These are phyloP conservation scores for Castanospermum australe DNA, from an alignment of 306 rosid species.

Conservation along the genomic window DNA sequence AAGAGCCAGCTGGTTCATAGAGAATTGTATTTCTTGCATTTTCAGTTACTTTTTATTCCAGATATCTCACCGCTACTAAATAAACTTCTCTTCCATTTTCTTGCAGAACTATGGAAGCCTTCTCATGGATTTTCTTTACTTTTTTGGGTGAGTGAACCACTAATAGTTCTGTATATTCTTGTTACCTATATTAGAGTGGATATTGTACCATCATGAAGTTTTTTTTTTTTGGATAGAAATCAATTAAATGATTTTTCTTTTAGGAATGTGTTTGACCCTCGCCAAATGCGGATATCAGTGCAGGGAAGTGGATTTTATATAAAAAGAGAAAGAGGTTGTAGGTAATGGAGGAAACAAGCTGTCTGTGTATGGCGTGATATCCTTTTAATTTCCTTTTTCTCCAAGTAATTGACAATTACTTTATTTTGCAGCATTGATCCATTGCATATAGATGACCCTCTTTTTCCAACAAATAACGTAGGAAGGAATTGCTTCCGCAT, in stretches of 20 bases:
- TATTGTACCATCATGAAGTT: neutral
- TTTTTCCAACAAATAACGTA: slow-evolving; percentile 84
- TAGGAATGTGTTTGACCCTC: slow-evolving; percentile 96
- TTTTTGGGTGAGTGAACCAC: slow-evolving; percentile 78
- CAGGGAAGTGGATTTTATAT: slow-evolving; percentile 96
- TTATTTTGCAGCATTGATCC: slow-evolving; percentile 84
- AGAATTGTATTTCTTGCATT: neutral
- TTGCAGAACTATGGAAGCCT: slow-evolving; percentile 92
- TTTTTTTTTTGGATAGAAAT: neutral
- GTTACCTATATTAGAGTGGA: slow-evolving; percentile 22
- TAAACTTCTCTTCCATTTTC: slow-evolving; percentile 22
- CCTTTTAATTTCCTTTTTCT: neutral
- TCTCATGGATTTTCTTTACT: slow-evolving; percentile 87
- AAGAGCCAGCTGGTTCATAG: neutral
- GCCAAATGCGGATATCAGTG: slow-evolving; percentile 93
- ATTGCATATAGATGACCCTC: slow-evolving; percentile 94
- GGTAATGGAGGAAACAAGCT: slow-evolving; percentile 52
- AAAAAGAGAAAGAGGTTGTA: slow-evolving; percentile 94
- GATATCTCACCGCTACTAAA: slow-evolving; percentile 20
- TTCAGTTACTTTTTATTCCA: neutral
- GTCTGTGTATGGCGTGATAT: neutral
- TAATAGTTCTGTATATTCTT: slow-evolving; percentile 15
- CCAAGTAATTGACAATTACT: slow-evolving; percentile 17
- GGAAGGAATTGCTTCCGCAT: slow-evolving; percentile 97
- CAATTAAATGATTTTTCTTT: slow-evolving; percentile 19